A percentile compares a stretch with the other conserved stretches of the same genome.
phyloP scores from a whole-genome alignment of 2,329 filamentous ascomycete species.

The Clathrospora elynae region DNA sequence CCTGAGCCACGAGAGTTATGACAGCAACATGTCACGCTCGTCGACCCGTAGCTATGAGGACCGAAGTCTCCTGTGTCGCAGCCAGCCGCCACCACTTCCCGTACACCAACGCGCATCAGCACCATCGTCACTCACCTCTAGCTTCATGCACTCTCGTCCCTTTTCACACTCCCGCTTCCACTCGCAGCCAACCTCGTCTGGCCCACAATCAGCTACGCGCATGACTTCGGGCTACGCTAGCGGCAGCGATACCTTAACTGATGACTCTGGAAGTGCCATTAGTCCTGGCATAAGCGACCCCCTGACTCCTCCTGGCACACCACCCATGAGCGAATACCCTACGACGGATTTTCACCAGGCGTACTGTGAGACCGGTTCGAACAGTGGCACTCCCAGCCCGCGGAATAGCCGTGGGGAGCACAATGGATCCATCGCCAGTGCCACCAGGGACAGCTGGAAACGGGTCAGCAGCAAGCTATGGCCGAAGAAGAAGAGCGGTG shows the following conservation, averaged over 20 bases:
- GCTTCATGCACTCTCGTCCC: slow-evolving; percentile 45
- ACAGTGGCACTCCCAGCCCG: slow-evolving; percentile 46
- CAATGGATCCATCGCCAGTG: slow-evolving; percentile 43
- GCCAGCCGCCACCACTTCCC: slow-evolving; percentile 38
- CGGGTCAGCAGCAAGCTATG: slow-evolving; percentile 50
- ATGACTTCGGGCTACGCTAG: slow-evolving; percentile 49
- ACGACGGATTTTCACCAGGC: slow-evolving; percentile 45
- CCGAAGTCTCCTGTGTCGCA: slow-evolving; percentile 37
- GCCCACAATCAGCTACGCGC: slow-evolving; percentile 31
- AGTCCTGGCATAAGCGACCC: slow-evolving; percentile 61
- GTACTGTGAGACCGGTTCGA: slow-evolving; percentile 42
- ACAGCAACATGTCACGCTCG: slow-evolving; percentile 47
- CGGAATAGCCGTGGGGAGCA: slow-evolving; percentile 47
- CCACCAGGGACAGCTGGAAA: slow-evolving; percentile 49
- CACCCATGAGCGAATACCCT: slow-evolving; percentile 65
- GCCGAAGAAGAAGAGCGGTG: slow-evolving; percentile 48
- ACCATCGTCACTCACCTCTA: slow-evolving; percentile 46
- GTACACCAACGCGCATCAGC: slow-evolving; percentile 48
- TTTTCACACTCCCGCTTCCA: slow-evolving; percentile 47
- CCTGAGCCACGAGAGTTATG: slow-evolving; percentile 50
- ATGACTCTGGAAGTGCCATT: slow-evolving; percentile 65
- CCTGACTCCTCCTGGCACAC: slow-evolving; percentile 78
- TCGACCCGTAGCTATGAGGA: slow-evolving; percentile 51
- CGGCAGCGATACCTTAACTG: slow-evolving; percentile 55
- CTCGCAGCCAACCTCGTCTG: slow-evolving; percentile 45